Conservation (phyloP, 2,329 filamentous ascomycete species). For the Aspergillus texensis region DNA sequence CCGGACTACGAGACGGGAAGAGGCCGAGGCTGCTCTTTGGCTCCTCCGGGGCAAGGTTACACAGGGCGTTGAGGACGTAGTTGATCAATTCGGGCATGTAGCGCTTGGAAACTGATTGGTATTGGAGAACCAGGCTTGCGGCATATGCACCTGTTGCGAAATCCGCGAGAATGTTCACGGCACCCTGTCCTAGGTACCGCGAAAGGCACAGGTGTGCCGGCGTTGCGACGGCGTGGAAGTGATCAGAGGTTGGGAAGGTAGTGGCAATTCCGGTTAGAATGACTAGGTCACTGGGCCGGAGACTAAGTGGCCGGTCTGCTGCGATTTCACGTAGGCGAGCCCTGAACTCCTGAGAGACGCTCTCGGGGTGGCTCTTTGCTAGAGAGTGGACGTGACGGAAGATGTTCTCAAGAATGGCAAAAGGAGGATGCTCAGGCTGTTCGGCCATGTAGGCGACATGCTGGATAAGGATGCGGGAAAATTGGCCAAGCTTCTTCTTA, state of each 20-base stretch:
- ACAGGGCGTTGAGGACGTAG: constrained; percentile 75
- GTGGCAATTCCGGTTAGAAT: constrained; percentile 81
- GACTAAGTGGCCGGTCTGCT: constrained; percentile 54
- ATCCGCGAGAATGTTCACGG: constrained; percentile 66
- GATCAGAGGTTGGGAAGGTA: constrained; percentile 93
- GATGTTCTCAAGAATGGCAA: constrained; percentile 73
- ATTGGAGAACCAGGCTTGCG: constrained; percentile 77
- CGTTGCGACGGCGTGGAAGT: constrained; percentile 94
- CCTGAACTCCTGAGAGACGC: constrained; percentile 77
- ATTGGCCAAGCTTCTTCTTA: constrained; percentile 73
- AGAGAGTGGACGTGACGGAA: constrained; percentile 92
- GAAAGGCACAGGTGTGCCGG: constrained; percentile 84
- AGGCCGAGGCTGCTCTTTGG: constrained; percentile 51
- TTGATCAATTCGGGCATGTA: constrained; percentile 88
- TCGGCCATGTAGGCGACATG: constrained; percentile 63
- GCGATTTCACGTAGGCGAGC: constrained; percentile 65
- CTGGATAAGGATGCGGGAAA: constrained; percentile 51
- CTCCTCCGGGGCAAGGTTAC: constrained; percentile 63
- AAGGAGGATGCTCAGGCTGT: constrained; percentile 55
- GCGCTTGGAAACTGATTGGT: constrained; percentile 79
- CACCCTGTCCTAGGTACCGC: constrained; percentile 78
- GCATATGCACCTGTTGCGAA: constrained; percentile 76
- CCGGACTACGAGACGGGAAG: constrained; percentile 65
- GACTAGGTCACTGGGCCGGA: constrained; percentile 71
- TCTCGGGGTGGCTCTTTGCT: constrained; percentile 79